phyloP scores from a whole-genome alignment of 805 yeast genomes.

The Ogataea nakhonphanomensis region DNA sequence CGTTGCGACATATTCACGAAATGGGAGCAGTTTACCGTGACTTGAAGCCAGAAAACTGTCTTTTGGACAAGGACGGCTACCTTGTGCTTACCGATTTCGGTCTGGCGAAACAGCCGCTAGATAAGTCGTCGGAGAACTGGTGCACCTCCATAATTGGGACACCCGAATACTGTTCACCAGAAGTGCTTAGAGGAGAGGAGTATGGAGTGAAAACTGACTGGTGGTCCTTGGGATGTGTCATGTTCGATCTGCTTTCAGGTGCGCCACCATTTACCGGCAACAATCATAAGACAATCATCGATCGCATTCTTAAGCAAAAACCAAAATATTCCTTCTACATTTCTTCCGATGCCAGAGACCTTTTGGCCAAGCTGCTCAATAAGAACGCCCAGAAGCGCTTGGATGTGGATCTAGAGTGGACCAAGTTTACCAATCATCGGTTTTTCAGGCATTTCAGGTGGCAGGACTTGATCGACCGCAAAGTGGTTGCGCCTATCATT shows the following conservation, averaged over 20 bases:
- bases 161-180: conserved; percentile 87
- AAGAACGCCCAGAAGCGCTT: conserved; percentile 64
- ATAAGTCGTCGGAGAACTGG: conserved; percentile 31
- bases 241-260: conserved; percentile 76
- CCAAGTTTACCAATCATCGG: conserved; percentile 54
- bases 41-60: conserved; percentile 84
- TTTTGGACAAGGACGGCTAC: conserved; percentile 71
- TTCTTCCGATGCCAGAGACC: conserved; percentile 72
- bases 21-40: conserved; percentile 84
- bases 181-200: conserved; percentile 69
- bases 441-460: conserved; percentile 74
- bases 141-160: conserved; percentile 69
- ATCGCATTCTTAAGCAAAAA: conserved; percentile 65
- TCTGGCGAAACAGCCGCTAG: conserved; percentile 47
- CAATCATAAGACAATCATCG: conserved; percentile 65
- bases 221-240: conserved; percentile 85
- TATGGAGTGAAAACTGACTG: conserved; percentile 80
- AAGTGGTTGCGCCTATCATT: conserved; percentile 63
- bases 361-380: conserved; percentile 59
- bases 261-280: conserved; percentile 85
- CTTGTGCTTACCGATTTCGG: conserved; percentile 85
- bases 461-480: conserved; percentile 48
- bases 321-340: conserved; percentile 67
- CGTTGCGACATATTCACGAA: conserved; percentile 67
- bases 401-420: conserved; percentile 52